Percentiles rank a stretch among this genome's conserved stretches.
Conservation (phyloP, 140 eudicot species). For the Ambrosia hybrid region DNA sequence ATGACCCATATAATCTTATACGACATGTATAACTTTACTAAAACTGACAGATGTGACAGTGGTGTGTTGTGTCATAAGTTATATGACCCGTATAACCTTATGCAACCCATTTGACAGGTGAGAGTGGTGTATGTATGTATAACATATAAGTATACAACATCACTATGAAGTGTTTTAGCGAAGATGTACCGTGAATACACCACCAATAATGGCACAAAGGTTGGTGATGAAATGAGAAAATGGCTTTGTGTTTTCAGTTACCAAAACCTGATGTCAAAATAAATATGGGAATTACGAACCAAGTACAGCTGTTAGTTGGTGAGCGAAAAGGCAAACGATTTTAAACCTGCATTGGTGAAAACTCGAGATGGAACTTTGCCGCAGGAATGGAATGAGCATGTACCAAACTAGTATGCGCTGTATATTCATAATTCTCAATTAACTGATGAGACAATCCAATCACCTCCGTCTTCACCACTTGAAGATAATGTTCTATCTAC, state of each 20-base stretch:
- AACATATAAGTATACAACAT: no score
- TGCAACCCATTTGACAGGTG: background rate
- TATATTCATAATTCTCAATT: conserved; percentile 81
- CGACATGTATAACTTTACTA: no score
- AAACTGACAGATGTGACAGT: no score
- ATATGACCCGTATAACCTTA: background rate
- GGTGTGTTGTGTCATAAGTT: no score
- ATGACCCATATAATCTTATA: no score
- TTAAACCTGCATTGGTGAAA: conserved; percentile 82
- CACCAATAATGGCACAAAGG: conserved; percentile 90
- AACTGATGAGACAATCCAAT: conserved; percentile 46
- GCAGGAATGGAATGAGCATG: conserved; percentile 66
- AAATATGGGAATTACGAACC: background rate
- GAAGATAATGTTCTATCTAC: conserved; percentile 92
- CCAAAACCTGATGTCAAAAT: conserved; percentile 46
- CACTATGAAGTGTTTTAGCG: background rate
- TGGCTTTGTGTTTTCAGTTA: conserved; percentile 58
- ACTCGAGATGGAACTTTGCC: conserved; percentile 75
- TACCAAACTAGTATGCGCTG: conserved; percentile 81
- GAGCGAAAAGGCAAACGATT: background rate
- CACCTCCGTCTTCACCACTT: conserved; percentile 86
- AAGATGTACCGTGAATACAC: conserved; percentile 80
- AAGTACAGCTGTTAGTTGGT: background rate
- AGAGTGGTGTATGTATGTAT: no score
- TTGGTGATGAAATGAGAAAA: conserved; percentile 79